A percentile compares a stretch with the other conserved stretches of the same genome.
Evolutionary conservation across 768 basidiomycete species (phyloP).

Genomic region (Lepiota venenata): DNA sequence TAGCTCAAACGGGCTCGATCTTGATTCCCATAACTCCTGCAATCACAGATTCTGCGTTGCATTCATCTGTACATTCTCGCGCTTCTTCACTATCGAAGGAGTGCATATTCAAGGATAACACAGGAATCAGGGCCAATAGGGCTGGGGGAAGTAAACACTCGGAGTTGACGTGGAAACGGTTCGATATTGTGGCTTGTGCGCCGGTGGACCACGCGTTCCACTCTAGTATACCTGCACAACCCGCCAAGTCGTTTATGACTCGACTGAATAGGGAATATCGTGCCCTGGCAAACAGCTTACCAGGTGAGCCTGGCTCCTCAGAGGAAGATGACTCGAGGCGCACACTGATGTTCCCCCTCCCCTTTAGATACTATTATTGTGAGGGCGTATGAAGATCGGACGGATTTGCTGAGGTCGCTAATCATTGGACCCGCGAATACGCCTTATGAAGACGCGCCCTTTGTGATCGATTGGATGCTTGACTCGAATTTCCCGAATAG

Average conservation of each 20-base stretch:
- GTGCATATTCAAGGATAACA: constrained; percentile 11
- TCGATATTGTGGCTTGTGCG: constrained; percentile 71
- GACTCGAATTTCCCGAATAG: constrained; percentile 80
- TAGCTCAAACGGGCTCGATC: background rate
- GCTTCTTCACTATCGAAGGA: constrained; percentile 4
- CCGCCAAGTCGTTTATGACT: constrained; percentile 69
- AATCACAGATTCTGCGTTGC: background rate
- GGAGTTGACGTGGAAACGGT: constrained; percentile 63
- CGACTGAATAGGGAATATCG: constrained; percentile 85
- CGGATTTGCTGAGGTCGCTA: constrained; percentile 81
- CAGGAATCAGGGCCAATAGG: constrained; percentile 22
- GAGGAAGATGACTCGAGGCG: background rate
- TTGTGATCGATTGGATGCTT: constrained; percentile 92
- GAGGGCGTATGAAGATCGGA: constrained; percentile 85
- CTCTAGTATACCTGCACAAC: constrained; percentile 53
- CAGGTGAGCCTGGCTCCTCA: constrained; percentile 50
- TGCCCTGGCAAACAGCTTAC: constrained; percentile 72
- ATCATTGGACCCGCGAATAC: constrained; percentile 94
- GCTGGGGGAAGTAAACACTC: constrained; percentile 18
- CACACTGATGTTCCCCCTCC: background rate
- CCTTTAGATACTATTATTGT: constrained; percentile 79
- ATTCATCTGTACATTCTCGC: background rate
- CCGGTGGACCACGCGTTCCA: constrained; percentile 85
- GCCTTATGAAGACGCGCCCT: constrained; percentile 93
- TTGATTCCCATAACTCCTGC: background rate